A percentile compares a stretch with the other conserved stretches of the same genome.
phyloP scores from a whole-genome alignment of 176 grass and related monocot species.

The Canna indica region DNA sequence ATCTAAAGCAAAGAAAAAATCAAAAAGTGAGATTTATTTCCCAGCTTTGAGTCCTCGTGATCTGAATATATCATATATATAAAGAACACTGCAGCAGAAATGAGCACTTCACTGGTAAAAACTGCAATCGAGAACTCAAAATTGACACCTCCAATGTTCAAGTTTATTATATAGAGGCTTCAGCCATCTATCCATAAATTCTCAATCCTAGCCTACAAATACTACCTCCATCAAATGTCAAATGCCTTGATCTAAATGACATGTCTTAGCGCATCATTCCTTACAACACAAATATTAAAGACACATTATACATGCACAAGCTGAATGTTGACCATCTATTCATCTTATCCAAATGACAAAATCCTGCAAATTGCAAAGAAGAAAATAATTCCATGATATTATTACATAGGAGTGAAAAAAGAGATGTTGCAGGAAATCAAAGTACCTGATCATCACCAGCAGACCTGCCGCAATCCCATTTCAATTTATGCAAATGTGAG shows the following conservation, averaged over 20 bases:
- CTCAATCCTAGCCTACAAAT: neutral
- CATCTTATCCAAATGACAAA: neutral
- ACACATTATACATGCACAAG: neutral
- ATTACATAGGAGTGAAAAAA: neutral
- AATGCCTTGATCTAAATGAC: neutral
- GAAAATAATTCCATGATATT: neutral
- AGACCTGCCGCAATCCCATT: neutral
- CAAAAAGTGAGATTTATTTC: too few relatives aligned
- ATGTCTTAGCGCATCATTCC: neutral
- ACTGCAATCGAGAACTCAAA: too few relatives aligned
- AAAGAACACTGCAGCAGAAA: too few relatives aligned
- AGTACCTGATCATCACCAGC: neutral
- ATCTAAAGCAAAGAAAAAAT: too few relatives aligned
- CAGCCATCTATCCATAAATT: too few relatives aligned
- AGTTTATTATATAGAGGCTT: too few relatives aligned
- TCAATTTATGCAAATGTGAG: neutral
- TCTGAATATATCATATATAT: too few relatives aligned
- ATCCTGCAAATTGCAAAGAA: neutral
- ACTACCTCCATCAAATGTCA: neutral
- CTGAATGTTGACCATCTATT: neutral
- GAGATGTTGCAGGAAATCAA: neutral
- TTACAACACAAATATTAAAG: neutral
- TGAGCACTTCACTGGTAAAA: too few relatives aligned
- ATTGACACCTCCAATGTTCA: too few relatives aligned
- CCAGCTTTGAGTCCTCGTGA: too few relatives aligned